Base-by-base conservation (phyloP, 768 basidiomycete genomes). In the Lactifluus volemus region DNA sequence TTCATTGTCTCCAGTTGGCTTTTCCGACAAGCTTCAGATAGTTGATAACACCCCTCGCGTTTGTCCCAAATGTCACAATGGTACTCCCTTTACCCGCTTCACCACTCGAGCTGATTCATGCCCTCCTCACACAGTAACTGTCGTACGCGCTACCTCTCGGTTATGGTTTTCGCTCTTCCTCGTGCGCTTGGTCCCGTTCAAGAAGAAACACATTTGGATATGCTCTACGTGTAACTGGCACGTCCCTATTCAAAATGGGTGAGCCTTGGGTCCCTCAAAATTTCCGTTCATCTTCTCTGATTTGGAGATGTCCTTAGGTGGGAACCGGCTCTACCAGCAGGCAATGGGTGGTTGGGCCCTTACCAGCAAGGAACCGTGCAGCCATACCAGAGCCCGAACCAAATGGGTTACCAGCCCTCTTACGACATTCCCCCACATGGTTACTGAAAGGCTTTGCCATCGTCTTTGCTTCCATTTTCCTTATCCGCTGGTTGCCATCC, bases 131-230 rank as follows among this genome's bases (percentile, higher is more conserved):
- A 15, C 65, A 87, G 87, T 75, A 25, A 78, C 84, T 53, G 83
- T 87, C 58, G 72, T 83, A 52, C 74, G 79, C 34, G 84, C 84
- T 34, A 88, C 86, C 70, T 77, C 78, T 38, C 82, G 83, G 57
- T 81, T 73, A 41, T 89, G 87, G 88, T 86, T 91, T 68, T 85
- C 88, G 71, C 69, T 91, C 49, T 89, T 84, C 74, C 87, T 82
- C 71, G 77, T 91, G 14, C 88, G 85, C 25, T 72, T 91, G 58
- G 71, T 90, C 47, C 88, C 88, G 1, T 73, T 89, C 67, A 78
- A 72, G 25, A 79, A 79, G 51, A 80, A 79, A 56, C 81, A 80
- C 56, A 73, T 90, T 53, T 89, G 88, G 85, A 68, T 84, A 59
- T 91, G 88, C 71, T 76, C 76, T 25, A 87, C 85, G 61, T 91